These are phyloP conservation scores for Rubus idaeus DNA, from an alignment of 306 rosid genomes.

Conservation along the genomic window DNA sequence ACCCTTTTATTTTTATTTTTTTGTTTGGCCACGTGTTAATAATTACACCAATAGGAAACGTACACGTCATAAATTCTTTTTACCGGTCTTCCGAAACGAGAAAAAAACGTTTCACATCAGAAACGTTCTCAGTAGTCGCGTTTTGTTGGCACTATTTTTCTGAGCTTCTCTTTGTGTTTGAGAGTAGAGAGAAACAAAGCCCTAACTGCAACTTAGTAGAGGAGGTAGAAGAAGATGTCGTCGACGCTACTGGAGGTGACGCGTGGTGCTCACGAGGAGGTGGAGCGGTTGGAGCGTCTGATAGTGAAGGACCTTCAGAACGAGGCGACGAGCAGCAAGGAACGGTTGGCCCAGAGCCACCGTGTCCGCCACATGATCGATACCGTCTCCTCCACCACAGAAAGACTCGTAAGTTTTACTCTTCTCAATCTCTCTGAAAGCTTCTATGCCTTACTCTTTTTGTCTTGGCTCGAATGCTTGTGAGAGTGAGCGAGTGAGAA, in stretches of 20 bases:
- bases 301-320: conserved; percentile 88
- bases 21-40: no score
- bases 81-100: no score
- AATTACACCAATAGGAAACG: no score
- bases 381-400: conserved; percentile 61
- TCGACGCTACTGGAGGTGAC: conserved; percentile 94
- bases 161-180: background rate
- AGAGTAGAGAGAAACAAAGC: background rate
- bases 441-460: background rate
- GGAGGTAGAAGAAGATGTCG: conserved; percentile 53
- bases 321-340: conserved; percentile 59
- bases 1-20: background rate
- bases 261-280: conserved; percentile 91
- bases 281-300: conserved; percentile 82
- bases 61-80: background rate
- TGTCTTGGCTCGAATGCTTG: no score
- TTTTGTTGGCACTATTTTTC: no score
- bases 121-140: no score
- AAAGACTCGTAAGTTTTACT: conserved; percentile 49
- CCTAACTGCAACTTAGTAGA: background rate
- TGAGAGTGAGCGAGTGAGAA: background rate
- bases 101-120: no score
- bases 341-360: conserved; percentile 88
- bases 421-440: background rate
- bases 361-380: conserved; percentile 83